Base-by-base conservation (phyloP, 352 stramenopile genomes). In the Halophytophthora polymorphica region DNA sequence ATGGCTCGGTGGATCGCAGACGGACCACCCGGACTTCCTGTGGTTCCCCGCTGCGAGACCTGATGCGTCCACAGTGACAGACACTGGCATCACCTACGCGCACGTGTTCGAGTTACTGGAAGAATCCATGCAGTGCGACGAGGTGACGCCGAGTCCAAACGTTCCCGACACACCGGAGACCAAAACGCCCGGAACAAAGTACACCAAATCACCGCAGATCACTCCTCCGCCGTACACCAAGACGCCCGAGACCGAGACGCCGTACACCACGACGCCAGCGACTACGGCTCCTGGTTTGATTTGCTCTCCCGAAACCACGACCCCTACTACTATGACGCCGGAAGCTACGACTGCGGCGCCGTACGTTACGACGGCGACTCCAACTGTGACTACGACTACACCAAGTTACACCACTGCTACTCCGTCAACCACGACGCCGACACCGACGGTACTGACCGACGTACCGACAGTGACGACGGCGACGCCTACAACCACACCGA, bases 11-110 rank as follows among this genome's bases (percentile, higher is more conserved):
- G 56, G 64, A 15, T 73, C 64, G 2, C 35, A 63, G 1, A 31
- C 45, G 2, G 64, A 74, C 23, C 68, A 77, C 37, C 68, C 68
- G 0, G 68, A 77, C 39, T 77, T 77, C 46, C 56, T 77, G 3
- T 77, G 68, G 68, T 36, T 77, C 7, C 48, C 66, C 0, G n/a
- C n/a, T n/a, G n/a, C n/a, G n/a, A n/a, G n/a, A n/a, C n/a, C n/a
- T n/a, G n/a, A n/a, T n/a, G n/a, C n/a, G n/a, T n/a, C n/a, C 37
- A 48, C 22, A 0, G 58, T 67, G 33, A 71, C 57, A 0, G 45
- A 19, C 15, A 53, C 54, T 15, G 57, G 58, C 23, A 33, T 71
- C 18, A 67, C 52, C 17, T 71, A 71, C 45, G 43, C 53, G 2
- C 45, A 71, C 15, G 52, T 71, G n/a, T 29, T 48, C 10, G 60